These are phyloP conservation scores for Fusarium pseudoanthophilum DNA, from an alignment of 2,329 filamentous ascomycete species.

Conservation along the genomic window DNA sequence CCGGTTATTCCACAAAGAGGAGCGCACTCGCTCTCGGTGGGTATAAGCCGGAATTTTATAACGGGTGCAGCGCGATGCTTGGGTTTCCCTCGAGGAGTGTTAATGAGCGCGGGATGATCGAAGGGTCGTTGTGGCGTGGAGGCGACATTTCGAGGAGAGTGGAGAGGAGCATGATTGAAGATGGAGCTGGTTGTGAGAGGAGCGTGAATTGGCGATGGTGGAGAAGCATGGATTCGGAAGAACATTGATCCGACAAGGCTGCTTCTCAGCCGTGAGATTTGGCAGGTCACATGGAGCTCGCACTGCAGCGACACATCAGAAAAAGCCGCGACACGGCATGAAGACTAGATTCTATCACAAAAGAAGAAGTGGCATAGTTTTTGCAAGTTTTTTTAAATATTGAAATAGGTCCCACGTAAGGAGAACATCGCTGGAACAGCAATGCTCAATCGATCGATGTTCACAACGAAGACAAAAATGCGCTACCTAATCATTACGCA, in stretches of 20 bases:
- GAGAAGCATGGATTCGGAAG: neutral
- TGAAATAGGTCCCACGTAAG: rapidly evolving
- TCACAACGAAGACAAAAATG: neutral
- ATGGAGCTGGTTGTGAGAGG: neutral
- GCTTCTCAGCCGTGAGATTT: neutral
- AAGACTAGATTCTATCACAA: rapidly evolving
- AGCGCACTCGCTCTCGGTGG: neutral
- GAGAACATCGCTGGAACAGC: neutral
- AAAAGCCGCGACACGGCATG: rapidly evolving
- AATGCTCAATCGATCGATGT: neutral
- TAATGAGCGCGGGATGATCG: neutral
- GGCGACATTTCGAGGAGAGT: conserved; percentile 5
- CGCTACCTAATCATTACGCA: neutral
- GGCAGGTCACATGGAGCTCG: neutral
- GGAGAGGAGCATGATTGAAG: neutral
- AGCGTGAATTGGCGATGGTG: neutral
- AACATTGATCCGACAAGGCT: neutral
- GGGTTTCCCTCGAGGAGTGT: neutral
- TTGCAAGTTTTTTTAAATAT: no score
- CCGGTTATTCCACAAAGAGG: conserved; percentile 16
- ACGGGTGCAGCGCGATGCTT: conserved; percentile 14
- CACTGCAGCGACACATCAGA: neutral
- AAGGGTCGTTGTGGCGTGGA: neutral
- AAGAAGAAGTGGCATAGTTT: rapidly evolving
- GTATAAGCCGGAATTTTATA: conserved; percentile 28